phyloP scores from a whole-genome alignment of 305 asterid species.

The Fraxinus angustifolia region DNA sequence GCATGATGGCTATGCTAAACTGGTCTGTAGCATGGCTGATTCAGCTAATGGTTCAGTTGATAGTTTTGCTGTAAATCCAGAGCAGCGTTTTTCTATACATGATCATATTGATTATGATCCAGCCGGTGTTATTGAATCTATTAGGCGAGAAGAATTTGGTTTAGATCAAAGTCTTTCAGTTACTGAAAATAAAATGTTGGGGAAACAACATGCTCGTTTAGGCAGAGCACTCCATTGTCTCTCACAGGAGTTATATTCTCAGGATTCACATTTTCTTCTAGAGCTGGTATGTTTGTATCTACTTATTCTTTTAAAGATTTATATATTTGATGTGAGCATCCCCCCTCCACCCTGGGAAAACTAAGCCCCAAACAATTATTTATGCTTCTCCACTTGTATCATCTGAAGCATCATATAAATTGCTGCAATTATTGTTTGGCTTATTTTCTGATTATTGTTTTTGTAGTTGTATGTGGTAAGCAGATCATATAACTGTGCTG shows the following conservation, averaged over 20 bases:
- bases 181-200: conserved; percentile 62
- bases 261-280: conserved; percentile 93
- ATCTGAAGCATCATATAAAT: not conserved
- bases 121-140: conserved; percentile 56
- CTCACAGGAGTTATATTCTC: conserved; percentile 92
- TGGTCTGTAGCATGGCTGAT: conserved; percentile 25
- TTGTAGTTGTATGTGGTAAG: not conserved
- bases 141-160: conserved; percentile 87
- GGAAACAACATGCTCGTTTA: conserved; percentile 94
- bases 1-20: conserved; percentile 23
- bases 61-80: conserved; percentile 22
- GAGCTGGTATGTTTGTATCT: conserved; percentile 64
- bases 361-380: not conserved
- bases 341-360: conserved; percentile 5
- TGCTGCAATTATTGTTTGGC: not conserved
- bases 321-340: conserved; percentile 16
- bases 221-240: conserved; percentile 99
- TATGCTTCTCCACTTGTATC: not conserved
- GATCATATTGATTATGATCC: conserved; percentile 36
- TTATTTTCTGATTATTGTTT: conserved; percentile 4
- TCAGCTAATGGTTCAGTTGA: conserved; percentile 27
- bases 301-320: conserved; percentile 2
- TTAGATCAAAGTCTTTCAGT: conserved; percentile 55
- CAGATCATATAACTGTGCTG: not conserved
- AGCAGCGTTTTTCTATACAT: conserved; percentile 14